Conservation (phyloP, 495 filamentous ascomycete genomes). For the Parathielavia appendiculata region DNA sequence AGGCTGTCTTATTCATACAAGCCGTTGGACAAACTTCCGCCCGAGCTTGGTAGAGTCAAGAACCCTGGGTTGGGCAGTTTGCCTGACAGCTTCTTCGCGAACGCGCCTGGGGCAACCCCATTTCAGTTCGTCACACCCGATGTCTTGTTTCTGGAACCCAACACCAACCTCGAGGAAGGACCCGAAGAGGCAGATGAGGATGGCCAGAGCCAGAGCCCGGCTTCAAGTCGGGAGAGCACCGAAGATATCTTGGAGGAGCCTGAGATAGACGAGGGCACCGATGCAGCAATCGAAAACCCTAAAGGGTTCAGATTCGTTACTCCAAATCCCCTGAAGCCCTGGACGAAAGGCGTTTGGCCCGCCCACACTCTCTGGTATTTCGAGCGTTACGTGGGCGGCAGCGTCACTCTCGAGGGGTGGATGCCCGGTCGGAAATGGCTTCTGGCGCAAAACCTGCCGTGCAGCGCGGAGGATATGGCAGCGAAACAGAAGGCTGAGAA, state of each 20-base stretch:
- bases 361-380: constrained; percentile 23
- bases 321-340: constrained; percentile 14
- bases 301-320: constrained; percentile 18
- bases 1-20: constrained; percentile 9
- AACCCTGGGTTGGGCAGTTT: constrained; percentile 33
- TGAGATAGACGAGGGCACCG: neutral
- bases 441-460: constrained; percentile 33
- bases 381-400: constrained; percentile 27
- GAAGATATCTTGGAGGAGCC: neutral
- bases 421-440: constrained; percentile 32
- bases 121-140: neutral
- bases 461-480: constrained; percentile 32
- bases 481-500: constrained; percentile 23
- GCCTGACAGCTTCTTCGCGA: constrained; percentile 24
- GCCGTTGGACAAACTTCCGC: constrained; percentile 22
- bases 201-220: neutral
- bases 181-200: neutral
- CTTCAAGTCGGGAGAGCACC: neutral
- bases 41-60: constrained; percentile 23
- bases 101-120: neutral
- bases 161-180: constrained; percentile 25
- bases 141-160: constrained; percentile 27
- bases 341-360: constrained; percentile 24
- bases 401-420: constrained; percentile 30
- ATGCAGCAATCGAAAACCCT: neutral